Evolutionary conservation across 805 yeast genomes (phyloP), one percentile per base, ranked within the genome.

Genomic region (Schwanniomyces occidentalis): DNA sequence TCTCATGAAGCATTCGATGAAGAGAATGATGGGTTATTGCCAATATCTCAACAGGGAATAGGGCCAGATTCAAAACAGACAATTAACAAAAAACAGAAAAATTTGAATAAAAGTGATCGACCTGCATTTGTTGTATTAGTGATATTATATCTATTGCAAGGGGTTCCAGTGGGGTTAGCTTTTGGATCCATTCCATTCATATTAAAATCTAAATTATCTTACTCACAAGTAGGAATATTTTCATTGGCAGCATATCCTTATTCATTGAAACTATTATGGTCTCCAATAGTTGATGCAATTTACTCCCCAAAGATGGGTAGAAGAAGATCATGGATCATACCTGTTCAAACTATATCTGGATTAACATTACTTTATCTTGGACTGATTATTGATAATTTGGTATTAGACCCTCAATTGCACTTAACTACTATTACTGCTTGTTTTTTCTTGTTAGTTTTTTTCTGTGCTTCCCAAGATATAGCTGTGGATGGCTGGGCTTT

Each of bases 401-500:
- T 82, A 53, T 73, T 52, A 37, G 63, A 71, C 15, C 80, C 89
- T 0, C 57, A 65, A 20, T 47, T 58, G 18, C 68, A 80, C 45
- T 63, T 88, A 39, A 51, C 63, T 9, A 54, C 61, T 3, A 75
- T 93, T 41, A 87, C 98, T 0, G 47, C 68, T 32, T 71, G 78
- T 37, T 93, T 93, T 61, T 85, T 90, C 49, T 45, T 78, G 15
- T 65, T 93, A 40, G 93, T 93, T 20, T 76, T 91, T 38, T 70
- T 90, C 40, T 90, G 97, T 64, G 97, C 98, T 1, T 91, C 99
- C 0, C 99, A 93, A 60, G 99, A 93, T 56, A 93, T 93, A 37
- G 98, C 99, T 0, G 99, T 93, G 15, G 99, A 93, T 63, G 98
- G 99, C 8, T 93, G 99, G 99, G 97, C 98, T 0, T 65, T 93